Evolutionary conservation across 2,329 filamentous ascomycete species (phyloP).

Genomic region (Zasmidium cellare): DNA sequence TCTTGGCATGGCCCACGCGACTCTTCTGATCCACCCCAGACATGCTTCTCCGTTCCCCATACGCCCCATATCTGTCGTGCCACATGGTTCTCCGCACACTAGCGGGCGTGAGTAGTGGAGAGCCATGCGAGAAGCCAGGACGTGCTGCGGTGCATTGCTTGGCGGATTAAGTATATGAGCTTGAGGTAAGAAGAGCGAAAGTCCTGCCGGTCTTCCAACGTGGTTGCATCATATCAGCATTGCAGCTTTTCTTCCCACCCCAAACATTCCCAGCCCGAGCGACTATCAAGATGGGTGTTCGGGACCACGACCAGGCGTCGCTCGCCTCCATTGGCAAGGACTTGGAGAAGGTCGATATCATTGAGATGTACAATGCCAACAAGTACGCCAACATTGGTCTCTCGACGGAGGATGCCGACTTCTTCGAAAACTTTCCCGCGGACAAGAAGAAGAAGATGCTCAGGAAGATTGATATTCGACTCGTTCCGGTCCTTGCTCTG

Average conservation of each 20-base stretch:
- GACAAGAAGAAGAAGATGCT: conserved; percentile 38
- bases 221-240: background rate
- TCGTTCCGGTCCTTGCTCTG: conserved; percentile 51
- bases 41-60: background rate
- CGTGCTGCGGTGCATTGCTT: background rate
- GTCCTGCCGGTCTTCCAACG: background rate
- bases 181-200: background rate
- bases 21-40: background rate
- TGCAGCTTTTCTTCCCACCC: background rate
- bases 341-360: conserved; percentile 23
- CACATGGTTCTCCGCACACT: conserved; percentile 9
- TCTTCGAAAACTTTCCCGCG: conserved; percentile 21
- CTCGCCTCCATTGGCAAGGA: conserved; percentile 21
- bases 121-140: background rate
- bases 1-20: background rate
- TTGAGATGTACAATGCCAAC: conserved; percentile 18
- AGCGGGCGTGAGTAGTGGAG: background rate
- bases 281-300: background rate
- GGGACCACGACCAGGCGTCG: conserved; percentile 13
- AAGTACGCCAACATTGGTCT: conserved; percentile 25
- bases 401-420: conserved; percentile 23
- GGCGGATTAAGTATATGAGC: background rate
- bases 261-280: background rate
- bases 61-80: background rate
- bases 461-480: conserved; percentile 50